Evolutionary conservation across 2,329 filamentous ascomycete genomes (phyloP), one percentile per base, ranked within the genome.

Genomic region (Celoporthe dispersa): DNA sequence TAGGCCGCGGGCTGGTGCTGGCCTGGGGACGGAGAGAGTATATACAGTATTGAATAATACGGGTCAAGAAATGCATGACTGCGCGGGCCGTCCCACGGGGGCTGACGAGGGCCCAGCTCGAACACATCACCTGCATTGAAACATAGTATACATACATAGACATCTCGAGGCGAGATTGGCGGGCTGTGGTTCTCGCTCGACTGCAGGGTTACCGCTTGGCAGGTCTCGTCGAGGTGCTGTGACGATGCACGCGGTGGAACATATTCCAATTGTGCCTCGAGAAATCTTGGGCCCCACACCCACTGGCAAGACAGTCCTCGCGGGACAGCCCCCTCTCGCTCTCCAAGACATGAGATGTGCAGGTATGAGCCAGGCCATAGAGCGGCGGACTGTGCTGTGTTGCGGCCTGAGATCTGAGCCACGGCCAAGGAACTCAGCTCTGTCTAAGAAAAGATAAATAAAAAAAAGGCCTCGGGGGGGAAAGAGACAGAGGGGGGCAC

Each of bases 141-240:
- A 48, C 41, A 48, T 28, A 12, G 9, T 55, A 6, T 28, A 28
- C 22, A 22, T 48, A 28, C 19, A 55, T 16, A 14, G 5, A 55
- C n/a, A 53, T 55, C 25, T 28, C 25, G 53, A 28, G 51, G 51
- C 51, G 51, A 28, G 51, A 28, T 11, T 53, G 48, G 48, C 48
- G 7, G 39, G 39, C 39, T 41, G 39, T 16, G 14, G 39, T 3
- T 22, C 48, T 25, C n/a, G 48, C n/a, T 14, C 31, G 51, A 28
- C 51, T 55, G 51, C 51, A 55, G 51, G n/a, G 11, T 55, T 55
- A 1, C 51, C 51, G n/a, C 51, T 55, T 55, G 51, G 51, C 51
- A 55, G 51, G 48, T 25, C 48, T 16, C 9, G 51, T 28, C 51
- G 51, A 55, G 51, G 25, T 6, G n/a, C 28, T 16, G 12, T 31